Evolutionary conservation across 2,329 filamentous ascomycete genomes (phyloP).

Genomic region (Phialophora verrucosa): DNA sequence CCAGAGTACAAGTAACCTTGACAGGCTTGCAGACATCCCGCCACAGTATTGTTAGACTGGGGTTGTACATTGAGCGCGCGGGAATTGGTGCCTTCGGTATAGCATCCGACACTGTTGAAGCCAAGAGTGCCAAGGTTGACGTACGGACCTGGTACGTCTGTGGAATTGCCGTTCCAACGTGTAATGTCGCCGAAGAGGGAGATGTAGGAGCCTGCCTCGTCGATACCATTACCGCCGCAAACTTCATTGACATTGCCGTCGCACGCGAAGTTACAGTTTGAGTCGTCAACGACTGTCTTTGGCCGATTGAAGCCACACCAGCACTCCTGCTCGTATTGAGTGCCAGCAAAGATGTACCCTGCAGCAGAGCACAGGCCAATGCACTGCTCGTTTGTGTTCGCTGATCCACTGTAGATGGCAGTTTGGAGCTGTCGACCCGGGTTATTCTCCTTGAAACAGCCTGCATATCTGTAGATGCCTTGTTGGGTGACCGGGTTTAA

Average conservation of each 20-base stretch:
- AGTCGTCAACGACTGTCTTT: constrained; percentile 35
- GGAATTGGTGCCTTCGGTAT: constrained; percentile 46
- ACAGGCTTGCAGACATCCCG: constrained; percentile 31
- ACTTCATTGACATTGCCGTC: constrained; percentile 37
- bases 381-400: constrained; percentile 43
- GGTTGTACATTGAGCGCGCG: constrained; percentile 42
- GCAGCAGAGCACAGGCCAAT: constrained; percentile 37
- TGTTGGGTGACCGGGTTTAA: constrained; percentile 31
- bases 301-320: constrained; percentile 45
- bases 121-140: constrained; percentile 37
- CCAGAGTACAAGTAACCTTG: constrained; percentile 46
- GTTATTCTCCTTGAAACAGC: constrained; percentile 44
- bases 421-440: constrained; percentile 43
- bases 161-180: constrained; percentile 31
- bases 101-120: constrained; percentile 49
- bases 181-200: constrained; percentile 35
- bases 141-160: constrained; percentile 33
- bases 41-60: constrained; percentile 43
- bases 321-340: constrained; percentile 44
- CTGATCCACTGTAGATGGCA: constrained; percentile 36
- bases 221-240: constrained; percentile 40
- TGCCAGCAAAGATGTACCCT: constrained; percentile 41
- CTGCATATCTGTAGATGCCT: constrained; percentile 40
- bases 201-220: constrained; percentile 27
- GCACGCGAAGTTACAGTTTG: constrained; percentile 40